Base-by-base conservation (phyloP, 2,329 filamentous ascomycete genomes). In the Aspergillus jensenii region DNA sequence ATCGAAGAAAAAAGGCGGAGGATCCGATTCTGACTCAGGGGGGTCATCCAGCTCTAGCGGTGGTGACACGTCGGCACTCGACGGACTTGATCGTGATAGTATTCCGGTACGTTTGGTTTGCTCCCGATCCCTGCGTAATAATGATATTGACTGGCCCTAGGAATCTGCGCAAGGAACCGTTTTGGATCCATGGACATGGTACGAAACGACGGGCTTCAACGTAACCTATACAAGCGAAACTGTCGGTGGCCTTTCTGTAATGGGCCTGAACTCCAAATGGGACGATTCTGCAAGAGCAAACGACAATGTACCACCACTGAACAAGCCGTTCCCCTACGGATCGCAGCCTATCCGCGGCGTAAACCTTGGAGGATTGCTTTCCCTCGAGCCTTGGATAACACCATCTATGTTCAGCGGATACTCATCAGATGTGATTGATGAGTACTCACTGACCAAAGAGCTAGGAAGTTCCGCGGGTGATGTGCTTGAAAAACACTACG, bases 341-440 rank as follows among this genome's bases (percentile, higher is more conserved):
- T 86, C 84, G 21, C 87, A 82, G 55, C 92, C 93, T 2, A 91
- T 96, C 23, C 86, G 93, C 6, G 95, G 95, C 1, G 91, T 98
- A 37, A 98, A 96, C 67, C 73, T 98, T 1, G 95, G 95, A 51
- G 95, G 95, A 12, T 99, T 95, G 95, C 84, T 99, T 2, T 90
- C 89, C 3, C 78, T 99, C 12, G 95, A 99, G 69, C 95, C 95
- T 0, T 97, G 96, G 73, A 98, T 99, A 71, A 93, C 91, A 4
- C 95, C 95, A 0, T 97, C 93, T 0, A 82, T 96, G 25, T 99
- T 99, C 77, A 78, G 86, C 60, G 83, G 83, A 61, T 91, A 89
- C 70, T 77, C 75, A 25, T 46, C 44, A 65, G 87, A 79, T 79
- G 85, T 98, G 43, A 82, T 98, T 17, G 95, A 99, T 69, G 95